These are phyloP conservation scores for Xanthoconium stramineum DNA, from an alignment of 768 basidiomycete species.

Conservation along the genomic window DNA sequence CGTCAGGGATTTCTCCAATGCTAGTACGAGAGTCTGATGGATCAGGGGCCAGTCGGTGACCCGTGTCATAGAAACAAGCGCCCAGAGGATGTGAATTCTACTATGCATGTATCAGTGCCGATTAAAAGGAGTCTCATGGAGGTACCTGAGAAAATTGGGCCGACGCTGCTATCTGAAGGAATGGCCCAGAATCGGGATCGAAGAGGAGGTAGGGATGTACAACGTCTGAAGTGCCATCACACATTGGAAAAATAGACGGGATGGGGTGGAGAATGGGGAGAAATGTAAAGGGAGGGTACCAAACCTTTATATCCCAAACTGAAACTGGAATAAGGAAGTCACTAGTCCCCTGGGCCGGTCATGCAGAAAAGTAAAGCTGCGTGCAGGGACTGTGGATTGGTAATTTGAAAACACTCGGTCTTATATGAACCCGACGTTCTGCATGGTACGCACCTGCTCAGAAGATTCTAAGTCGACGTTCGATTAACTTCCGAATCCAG, in stretches of 20 bases:
- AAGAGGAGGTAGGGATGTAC: neutral
- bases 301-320: conserved; percentile 1
- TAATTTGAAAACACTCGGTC: no score
- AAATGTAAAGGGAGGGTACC: neutral
- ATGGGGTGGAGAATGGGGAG: neutral
- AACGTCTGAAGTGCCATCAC: neutral
- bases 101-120: neutral
- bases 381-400: no score
- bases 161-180: neutral
- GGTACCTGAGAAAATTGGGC: neutral
- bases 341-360: no score
- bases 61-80: no score
- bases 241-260: neutral
- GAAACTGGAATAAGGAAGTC: neutral
- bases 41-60: neutral
- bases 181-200: neutral
- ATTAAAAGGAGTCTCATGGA: neutral
- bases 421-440: no score
- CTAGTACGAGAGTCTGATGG: neutral
- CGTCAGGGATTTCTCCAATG: neutral
- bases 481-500: neutral
- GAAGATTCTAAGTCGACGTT: neutral
- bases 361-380: no score
- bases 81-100: neutral
- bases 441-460: no score